Percentiles rank a stretch among this genome's conserved stretches.
Evolutionary conservation across 805 yeast genomes (phyloP).

Genomic region (Schwanniomyces polymorphus): DNA sequence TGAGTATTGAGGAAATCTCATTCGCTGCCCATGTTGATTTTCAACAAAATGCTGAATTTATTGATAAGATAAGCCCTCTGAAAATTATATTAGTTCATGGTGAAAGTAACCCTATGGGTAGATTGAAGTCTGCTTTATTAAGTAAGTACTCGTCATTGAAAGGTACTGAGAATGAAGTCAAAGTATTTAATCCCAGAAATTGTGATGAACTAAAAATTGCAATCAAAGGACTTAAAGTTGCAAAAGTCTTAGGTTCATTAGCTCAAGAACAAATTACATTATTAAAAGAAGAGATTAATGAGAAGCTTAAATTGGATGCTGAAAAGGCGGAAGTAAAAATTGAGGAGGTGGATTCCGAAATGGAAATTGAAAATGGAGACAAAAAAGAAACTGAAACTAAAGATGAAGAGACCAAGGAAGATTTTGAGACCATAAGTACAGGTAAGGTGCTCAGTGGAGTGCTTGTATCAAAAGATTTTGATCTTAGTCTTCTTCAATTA

Average conservation of each 20-base stretch:
- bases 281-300: conserved; percentile 55
- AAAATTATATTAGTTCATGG: conserved; percentile 94
- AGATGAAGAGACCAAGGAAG: conserved; percentile 2
- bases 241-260: conserved; percentile 62
- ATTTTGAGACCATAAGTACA: conserved; percentile 13
- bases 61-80: conserved; percentile 81
- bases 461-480: conserved; percentile 87
- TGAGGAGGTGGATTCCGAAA: conserved; percentile 24
- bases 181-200: conserved; percentile 88
- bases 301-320: conserved; percentile 40
- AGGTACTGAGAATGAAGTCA: conserved; percentile 86
- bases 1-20: conserved; percentile 88
- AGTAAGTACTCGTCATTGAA: conserved; percentile 81
- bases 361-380: conserved; percentile 7
- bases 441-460: conserved; percentile 68
- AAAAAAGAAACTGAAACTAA: conserved; percentile 6
- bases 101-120: conserved; percentile 97
- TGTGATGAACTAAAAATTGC: conserved; percentile 76
- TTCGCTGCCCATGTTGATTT: conserved; percentile 99
- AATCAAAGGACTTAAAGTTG: conserved; percentile 81
- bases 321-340: conserved; percentile 40
- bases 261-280: conserved; percentile 43
- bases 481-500: conserved; percentile 75
- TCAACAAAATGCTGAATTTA: conserved; percentile 88
- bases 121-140: conserved; percentile 86